phyloP scores from a whole-genome alignment of 495 filamentous ascomycete species.

The Podospora pseudopauciseta region DNA sequence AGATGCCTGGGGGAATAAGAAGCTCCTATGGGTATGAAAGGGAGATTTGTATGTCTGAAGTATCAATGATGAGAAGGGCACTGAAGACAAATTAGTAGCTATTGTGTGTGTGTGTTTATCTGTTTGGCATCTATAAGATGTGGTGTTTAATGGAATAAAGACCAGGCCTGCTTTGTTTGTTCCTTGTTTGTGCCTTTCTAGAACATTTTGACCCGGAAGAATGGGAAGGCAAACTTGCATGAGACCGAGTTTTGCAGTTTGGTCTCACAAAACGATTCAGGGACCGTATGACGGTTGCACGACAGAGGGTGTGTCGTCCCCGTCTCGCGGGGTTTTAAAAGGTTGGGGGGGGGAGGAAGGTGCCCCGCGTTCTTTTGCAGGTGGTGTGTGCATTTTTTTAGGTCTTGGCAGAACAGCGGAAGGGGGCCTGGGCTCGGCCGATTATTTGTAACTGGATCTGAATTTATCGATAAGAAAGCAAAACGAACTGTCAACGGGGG shows the following conservation, averaged over 20 bases:
- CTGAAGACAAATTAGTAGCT: not conserved
- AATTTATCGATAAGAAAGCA: not conserved
- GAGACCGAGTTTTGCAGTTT: not conserved
- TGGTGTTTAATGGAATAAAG: not conserved
- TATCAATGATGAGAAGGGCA: not conserved
- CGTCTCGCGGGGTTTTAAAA: not conserved
- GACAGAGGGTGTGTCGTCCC: not conserved
- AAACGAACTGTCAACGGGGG: not conserved
- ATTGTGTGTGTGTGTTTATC: not conserved
- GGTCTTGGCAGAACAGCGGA: not conserved
- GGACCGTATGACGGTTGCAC: not conserved
- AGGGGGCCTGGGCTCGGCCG: not conserved
- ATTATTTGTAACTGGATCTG: not conserved
- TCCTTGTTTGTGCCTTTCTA: not conserved
- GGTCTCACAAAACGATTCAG: not conserved
- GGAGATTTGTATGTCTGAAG: not conserved
- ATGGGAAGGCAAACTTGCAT: not conserved
- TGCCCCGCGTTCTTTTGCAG: not conserved
- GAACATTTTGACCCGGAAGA: not conserved
- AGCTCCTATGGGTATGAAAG: not conserved
- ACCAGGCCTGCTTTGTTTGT: not conserved
- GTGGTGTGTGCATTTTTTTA: not conserved
- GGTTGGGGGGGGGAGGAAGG: not conserved
- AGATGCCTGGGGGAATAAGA: not conserved
- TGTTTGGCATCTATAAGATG: not conserved